Percentiles rank a stretch among this genome's conserved stretches.
Conservation (phyloP, 2,329 filamentous ascomycete species). For the Aureobasidium sp. region DNA sequence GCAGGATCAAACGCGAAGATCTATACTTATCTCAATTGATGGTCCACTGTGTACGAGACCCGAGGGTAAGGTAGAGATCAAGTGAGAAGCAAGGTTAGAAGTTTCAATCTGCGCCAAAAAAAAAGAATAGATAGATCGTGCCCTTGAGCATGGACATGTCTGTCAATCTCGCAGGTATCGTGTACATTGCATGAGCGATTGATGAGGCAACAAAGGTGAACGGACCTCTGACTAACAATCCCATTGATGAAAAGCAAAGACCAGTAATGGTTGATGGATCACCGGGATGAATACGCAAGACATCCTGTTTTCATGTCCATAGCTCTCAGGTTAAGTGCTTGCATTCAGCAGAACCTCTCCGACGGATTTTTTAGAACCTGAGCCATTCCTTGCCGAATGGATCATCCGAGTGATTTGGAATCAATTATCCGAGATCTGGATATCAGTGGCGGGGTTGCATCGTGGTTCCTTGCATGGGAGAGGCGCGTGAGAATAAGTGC, state of each 20-base stretch:
- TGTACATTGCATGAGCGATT: slow-evolving; percentile 2
- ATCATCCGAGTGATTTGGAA: neutral
- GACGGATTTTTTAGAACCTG: neutral
- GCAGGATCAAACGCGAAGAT: no score
- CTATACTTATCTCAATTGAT: no score
- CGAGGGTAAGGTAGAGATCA: no score
- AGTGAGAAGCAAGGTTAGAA: no score
- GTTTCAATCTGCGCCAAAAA: no score
- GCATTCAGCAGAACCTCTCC: neutral
- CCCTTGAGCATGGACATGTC: no score
- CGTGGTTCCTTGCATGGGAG: neutral
- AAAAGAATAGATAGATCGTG: no score
- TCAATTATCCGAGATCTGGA: neutral
- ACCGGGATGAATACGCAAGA: neutral
- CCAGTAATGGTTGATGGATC: neutral
- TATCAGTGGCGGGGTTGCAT: neutral
- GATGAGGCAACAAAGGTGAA: neutral
- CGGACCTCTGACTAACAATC: neutral
- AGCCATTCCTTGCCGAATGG: neutral
- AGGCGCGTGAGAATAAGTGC: neutral
- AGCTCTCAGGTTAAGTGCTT: neutral
- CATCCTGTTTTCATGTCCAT: neutral
- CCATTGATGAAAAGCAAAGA: neutral
- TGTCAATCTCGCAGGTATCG: slow-evolving; percentile 7
- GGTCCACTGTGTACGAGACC: no score